phyloP scores from a whole-genome alignment of 257 asterid species.

The Solanum phureja region DNA sequence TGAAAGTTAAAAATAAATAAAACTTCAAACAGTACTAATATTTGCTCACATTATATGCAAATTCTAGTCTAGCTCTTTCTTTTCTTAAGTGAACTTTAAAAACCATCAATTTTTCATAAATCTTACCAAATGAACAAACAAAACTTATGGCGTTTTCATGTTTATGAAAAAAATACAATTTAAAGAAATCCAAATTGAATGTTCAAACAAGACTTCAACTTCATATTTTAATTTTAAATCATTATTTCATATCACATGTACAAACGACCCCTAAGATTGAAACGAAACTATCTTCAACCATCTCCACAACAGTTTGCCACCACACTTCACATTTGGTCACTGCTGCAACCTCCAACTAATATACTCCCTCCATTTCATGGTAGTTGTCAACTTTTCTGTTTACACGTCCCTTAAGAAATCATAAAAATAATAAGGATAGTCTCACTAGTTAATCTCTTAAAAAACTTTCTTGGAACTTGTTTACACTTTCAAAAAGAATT shows the following conservation, averaged over 20 bases:
- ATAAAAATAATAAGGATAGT: too few species aligned
- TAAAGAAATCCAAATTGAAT: too few species aligned
- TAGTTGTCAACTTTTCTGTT: background rate
- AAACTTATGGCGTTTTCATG: too few species aligned
- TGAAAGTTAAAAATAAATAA: background rate
- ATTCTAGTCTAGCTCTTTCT: too few species aligned
- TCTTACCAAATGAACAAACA: too few species aligned
- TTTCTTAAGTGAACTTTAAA: too few species aligned
- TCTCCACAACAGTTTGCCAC: background rate
- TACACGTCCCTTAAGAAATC: background rate
- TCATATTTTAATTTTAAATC: too few species aligned
- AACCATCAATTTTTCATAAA: too few species aligned
- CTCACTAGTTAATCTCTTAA: background rate
- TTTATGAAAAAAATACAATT: too few species aligned
- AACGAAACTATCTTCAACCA: too few species aligned
- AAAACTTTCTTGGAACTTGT: background rate
- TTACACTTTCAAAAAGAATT: background rate
- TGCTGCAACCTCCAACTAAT: background rate
- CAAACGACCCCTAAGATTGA: background rate
- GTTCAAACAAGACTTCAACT: too few species aligned
- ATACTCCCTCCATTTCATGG: background rate
- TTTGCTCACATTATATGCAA: too few species aligned
- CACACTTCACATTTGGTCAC: background rate
- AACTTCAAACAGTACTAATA: background rate
- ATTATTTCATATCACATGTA: background rate